Percentiles rank a stretch among this genome's conserved stretches.
Conservation (phyloP, 2,329 filamentous ascomycete species). For the Cladobotryum protrusum region DNA sequence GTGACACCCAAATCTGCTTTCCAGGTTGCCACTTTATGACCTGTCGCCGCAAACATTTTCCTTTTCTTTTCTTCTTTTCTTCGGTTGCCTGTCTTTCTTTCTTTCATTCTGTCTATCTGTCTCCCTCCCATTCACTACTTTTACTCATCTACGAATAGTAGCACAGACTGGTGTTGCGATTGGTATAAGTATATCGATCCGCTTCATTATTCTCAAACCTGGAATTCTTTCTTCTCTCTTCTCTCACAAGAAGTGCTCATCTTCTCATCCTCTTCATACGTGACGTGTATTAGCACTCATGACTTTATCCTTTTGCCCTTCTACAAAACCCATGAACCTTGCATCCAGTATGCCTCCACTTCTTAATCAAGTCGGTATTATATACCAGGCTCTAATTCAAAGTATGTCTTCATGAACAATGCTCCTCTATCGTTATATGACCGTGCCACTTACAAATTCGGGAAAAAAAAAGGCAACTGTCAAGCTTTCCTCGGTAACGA, state of each 20-base stretch:
- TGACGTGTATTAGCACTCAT: not conserved
- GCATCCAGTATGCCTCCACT: not conserved
- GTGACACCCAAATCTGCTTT: too few relatives aligned
- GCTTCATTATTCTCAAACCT: too few relatives aligned
- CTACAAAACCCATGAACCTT: not conserved
- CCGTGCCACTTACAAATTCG: not conserved
- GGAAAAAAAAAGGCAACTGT: constrained; percentile 21
- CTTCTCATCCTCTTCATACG: not conserved
- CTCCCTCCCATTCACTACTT: not conserved
- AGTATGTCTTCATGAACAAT: constrained; percentile 1
- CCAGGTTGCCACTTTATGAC: too few relatives aligned
- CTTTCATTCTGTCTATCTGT: not conserved
- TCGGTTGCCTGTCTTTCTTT: not conserved
- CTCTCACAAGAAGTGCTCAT: not conserved
- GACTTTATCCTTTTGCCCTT: not conserved
- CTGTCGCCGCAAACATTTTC: too few relatives aligned
- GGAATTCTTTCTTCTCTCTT: too few relatives aligned
- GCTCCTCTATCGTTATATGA: too few relatives aligned
- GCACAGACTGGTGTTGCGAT: too few relatives aligned
- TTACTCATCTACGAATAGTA: not conserved
- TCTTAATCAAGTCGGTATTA: constrained; percentile 1
- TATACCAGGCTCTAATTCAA: constrained; percentile 10
- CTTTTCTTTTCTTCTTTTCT: not conserved
- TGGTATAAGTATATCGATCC: too few relatives aligned
- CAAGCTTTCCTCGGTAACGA: constrained; percentile 19